Percentiles rank a stretch among this genome's conserved stretches.
phyloP scores from a whole-genome alignment of 495 filamentous ascomycete species.

The Cryomyces antarcticus region DNA sequence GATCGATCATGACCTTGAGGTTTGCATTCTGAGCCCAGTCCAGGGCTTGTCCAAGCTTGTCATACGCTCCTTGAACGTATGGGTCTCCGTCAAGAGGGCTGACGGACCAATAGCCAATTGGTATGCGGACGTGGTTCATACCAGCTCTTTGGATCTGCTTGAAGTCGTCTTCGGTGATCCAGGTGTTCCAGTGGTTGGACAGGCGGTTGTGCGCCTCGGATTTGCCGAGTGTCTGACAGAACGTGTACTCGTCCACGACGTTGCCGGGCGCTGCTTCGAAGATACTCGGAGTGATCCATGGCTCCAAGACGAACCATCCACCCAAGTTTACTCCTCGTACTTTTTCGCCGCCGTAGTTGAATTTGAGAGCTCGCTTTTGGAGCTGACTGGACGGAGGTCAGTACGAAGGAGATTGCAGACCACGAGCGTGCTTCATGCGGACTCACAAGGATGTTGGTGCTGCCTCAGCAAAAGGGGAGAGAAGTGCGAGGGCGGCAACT shows the following conservation, averaged over 20 bases:
- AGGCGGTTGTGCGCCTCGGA: constrained; percentile 15
- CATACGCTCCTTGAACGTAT: constrained; percentile 52
- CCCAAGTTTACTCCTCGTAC: constrained; percentile 28
- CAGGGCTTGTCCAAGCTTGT: constrained; percentile 43
- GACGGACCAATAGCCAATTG: constrained; percentile 62
- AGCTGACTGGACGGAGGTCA: background rate
- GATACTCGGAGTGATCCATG: constrained; percentile 28
- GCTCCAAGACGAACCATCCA: constrained; percentile 30
- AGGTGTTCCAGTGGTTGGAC: constrained; percentile 24
- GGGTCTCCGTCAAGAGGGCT: constrained; percentile 37
- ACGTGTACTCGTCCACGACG: constrained; percentile 20
- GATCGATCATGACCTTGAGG: constrained; percentile 47
- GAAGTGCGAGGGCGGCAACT: background rate
- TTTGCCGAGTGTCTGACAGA: constrained; percentile 15
- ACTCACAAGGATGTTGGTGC: background rate
- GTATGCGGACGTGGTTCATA: constrained; percentile 60
- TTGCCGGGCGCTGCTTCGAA: constrained; percentile 17
- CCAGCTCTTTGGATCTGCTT: constrained; percentile 40
- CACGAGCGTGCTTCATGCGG: too few species aligned
- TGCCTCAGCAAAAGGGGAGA: background rate
- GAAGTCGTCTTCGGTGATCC: constrained; percentile 49
- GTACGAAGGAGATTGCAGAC: too few species aligned
- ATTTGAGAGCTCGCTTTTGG: constrained; percentile 13
- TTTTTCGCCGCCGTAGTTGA: constrained; percentile 19
- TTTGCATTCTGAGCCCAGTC: constrained; percentile 43